Evolutionary conservation across 1,284 basidiomycete species (phyloP).

Genomic region (Ustilago vetiveriae): DNA sequence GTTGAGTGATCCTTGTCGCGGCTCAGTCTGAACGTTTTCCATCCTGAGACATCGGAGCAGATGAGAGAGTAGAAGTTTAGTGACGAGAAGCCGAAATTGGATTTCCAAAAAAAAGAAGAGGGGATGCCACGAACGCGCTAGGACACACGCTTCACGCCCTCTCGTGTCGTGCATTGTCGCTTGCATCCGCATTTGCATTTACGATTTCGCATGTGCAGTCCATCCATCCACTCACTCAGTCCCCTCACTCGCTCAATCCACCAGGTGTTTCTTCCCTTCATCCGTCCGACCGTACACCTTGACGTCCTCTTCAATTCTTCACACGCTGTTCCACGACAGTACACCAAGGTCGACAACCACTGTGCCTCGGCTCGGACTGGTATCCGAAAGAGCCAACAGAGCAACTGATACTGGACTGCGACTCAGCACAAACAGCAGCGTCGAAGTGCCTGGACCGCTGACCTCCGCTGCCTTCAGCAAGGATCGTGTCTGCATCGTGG

Average conservation of each 20-base stretch:
- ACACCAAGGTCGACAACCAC: background rate
- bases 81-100: background rate
- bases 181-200: slow-evolving; percentile 14
- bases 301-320: background rate
- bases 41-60: background rate
- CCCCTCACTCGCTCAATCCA: no score
- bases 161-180: slow-evolving; percentile 13
- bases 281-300: background rate
- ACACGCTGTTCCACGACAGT: background rate
- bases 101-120: no score
- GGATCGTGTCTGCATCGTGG: background rate
- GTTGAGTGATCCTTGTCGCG: slow-evolving; percentile 6
- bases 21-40: background rate
- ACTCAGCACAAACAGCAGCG: slow-evolving; percentile 1
- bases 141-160: slow-evolving; percentile 4
- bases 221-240: slow-evolving; percentile 13
- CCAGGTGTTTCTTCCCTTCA: background rate
- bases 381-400: background rate
- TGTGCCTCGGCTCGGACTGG: background rate
- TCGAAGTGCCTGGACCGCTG: background rate
- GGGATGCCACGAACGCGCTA: background rate
- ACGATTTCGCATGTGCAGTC: background rate
- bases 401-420: background rate
- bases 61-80: background rate
- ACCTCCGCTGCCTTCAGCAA: background rate